Evolutionary conservation across 345 rosid species (phyloP), one percentile per base, ranked within the genome.

Genomic region (Gynandropsis gynandra): DNA sequence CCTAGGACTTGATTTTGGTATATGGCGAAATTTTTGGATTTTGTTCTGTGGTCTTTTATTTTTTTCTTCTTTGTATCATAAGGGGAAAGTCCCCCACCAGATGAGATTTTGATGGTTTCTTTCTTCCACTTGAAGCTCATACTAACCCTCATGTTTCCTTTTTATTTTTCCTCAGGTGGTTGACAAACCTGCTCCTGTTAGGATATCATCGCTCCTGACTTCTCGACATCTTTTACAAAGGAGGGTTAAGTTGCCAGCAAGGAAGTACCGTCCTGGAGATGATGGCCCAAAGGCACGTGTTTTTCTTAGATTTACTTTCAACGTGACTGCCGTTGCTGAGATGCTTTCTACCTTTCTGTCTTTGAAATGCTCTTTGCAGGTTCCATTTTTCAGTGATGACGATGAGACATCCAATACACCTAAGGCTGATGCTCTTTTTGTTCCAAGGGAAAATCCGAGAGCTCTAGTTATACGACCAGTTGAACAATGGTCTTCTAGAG

Each of bases 391-490:
- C 61, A 62, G 72, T 51, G 87, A 82, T 41, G 88, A 85, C 37
- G 94, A 83, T 61, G 92, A 80, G 72, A 72, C 81, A 52, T 77
- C 83, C 32, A 76, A 78, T 61, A 78, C 89, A 21, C 98, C 97
- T 0, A 87, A 85, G 73, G 95, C 93, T 19, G 95, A 82, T 75
- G 93, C 96, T 9, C 67, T 79, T 60, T 76, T 87, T 65, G 58
- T 82, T 66, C 98, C 96, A 11, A 68, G 98, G 74, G 96, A 92
- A 68, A 87, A 92, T 59, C 98, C 98, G 14, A 80, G 95, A 72
- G 75, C 93, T 66, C 67, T 87, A 56, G 76, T 92, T 43, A 82
- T 85, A 62, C 83, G 65, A 54, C 81, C 89, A 41, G 31, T 67
- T 11, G 93, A 75, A 42, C 74, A 74, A 58, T 72, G 76, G 80